phyloP scores from a whole-genome alignment of 257 asterid genomes.

The Lavandula angustifolia region DNA sequence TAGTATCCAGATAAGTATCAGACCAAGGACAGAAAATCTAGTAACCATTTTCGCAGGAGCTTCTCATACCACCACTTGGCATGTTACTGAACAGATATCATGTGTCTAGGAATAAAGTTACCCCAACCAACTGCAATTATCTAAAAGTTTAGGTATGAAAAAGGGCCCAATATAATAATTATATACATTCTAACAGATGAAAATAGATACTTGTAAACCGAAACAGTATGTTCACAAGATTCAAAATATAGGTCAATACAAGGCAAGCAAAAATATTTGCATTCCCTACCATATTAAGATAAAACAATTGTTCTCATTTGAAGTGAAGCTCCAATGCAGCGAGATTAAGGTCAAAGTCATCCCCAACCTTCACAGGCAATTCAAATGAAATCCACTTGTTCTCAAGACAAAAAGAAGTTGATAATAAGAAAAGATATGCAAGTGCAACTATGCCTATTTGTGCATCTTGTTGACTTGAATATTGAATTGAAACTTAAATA shows the following conservation, averaged over 20 bases:
- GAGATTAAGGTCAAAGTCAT: constrained; percentile 81
- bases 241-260: constrained; percentile 36
- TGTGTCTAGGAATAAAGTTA: neutral
- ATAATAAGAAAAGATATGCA: constrained; percentile 40
- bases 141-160: neutral
- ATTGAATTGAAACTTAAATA: constrained; percentile 12
- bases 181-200: constrained; percentile 13
- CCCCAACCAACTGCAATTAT: neutral
- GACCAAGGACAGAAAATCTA: neutral
- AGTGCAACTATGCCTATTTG: constrained; percentile 23
- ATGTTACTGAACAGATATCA: constrained; percentile 2
- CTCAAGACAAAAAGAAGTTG: constrained; percentile 57
- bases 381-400: constrained; percentile 75
- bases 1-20: constrained; percentile 1
- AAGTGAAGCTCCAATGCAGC: constrained; percentile 94
- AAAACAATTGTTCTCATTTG: constrained; percentile 75
- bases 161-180: neutral
- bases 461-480: constrained; percentile 22
- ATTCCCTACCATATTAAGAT: constrained; percentile 83
- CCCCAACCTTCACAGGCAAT: constrained; percentile 92
- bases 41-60: neutral
- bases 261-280: constrained; percentile 47
- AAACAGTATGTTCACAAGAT: constrained; percentile 25
- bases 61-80: constrained; percentile 3
- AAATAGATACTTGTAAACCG: constrained; percentile 22